Evolutionary conservation across 2,329 filamentous ascomycete genomes (phyloP).

Genomic region (Ambrosiella beaveri): DNA sequence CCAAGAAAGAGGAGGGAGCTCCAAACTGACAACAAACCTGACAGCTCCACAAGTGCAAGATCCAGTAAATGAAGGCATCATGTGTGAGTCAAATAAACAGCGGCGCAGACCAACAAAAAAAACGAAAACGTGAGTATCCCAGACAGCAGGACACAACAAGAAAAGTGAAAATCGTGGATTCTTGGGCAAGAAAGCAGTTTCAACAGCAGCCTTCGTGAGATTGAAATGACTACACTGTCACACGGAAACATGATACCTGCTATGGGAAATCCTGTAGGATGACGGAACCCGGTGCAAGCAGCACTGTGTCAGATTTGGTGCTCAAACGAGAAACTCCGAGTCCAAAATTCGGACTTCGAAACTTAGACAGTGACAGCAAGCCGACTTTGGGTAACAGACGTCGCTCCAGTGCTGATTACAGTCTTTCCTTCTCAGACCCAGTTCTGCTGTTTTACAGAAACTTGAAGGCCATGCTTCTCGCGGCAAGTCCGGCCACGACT

Average conservation of each 20-base stretch:
- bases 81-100: background rate
- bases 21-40: conserved; percentile 10
- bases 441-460: background rate
- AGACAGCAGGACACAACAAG: no score
- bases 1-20: background rate
- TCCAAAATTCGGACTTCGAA: background rate
- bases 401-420: background rate
- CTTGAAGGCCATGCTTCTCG: background rate
- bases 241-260: no score
- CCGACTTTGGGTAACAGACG: background rate
- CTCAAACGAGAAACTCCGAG: background rate
- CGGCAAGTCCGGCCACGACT: conserved; percentile 1
- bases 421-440: background rate
- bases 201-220: no score
- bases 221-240: no score
- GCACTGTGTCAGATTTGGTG: no score
- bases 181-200: no score
- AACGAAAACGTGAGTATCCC: background rate
- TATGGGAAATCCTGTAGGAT: no score
- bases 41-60: conserved; percentile 6
- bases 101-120: background rate
- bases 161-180: no score
- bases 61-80: conserved; percentile 10
- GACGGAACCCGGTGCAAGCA: no score
- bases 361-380: background rate